Evolutionary conservation across 1,139 yeast species (phyloP).

Genomic region (Taphrina populina): DNA sequence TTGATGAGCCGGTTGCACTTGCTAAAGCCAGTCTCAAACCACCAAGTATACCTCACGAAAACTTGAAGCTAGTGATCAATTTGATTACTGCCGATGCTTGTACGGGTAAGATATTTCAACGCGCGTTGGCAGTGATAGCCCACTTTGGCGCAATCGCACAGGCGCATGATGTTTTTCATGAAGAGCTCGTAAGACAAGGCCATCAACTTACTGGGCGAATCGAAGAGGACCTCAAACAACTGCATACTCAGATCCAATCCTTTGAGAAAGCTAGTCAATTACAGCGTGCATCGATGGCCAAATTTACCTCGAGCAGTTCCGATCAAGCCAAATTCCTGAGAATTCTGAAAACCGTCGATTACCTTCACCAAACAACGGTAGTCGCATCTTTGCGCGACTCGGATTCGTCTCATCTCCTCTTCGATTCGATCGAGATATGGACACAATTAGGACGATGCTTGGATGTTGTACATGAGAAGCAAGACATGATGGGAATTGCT

Average conservation of each 20-base stretch:
- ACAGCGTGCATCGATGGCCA: conserved; percentile 57
- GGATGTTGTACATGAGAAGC: conserved; percentile 49
- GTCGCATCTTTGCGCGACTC: neutral
- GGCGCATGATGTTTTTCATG: conserved; percentile 65
- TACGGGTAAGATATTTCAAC: conserved; percentile 79
- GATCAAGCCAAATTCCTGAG: conserved; percentile 84
- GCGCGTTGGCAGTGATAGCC: conserved; percentile 80
- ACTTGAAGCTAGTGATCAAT: conserved; percentile 62
- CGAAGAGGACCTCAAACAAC: conserved; percentile 56
- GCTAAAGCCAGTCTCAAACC: conserved; percentile 54
- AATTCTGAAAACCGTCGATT: conserved; percentile 84
- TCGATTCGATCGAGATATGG: conserved; percentile 55
- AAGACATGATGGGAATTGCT: conserved; percentile 63
- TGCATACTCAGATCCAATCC: conserved; percentile 53
- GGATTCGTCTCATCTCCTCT: neutral
- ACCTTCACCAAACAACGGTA: conserved; percentile 49
- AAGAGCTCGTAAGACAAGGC: conserved; percentile 68
- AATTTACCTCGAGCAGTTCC: conserved; percentile 77
- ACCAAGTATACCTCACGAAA: conserved; percentile 66
- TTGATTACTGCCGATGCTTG: conserved; percentile 83
- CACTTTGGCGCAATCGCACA: conserved; percentile 63
- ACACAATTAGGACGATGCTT: conserved; percentile 78
- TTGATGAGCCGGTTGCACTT: too few relatives aligned
- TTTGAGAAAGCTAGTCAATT: conserved; percentile 51
- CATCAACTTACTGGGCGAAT: conserved; percentile 59